phyloP scores from a whole-genome alignment of 208 protist genomes.

The Leptomonas seymouri region DNA sequence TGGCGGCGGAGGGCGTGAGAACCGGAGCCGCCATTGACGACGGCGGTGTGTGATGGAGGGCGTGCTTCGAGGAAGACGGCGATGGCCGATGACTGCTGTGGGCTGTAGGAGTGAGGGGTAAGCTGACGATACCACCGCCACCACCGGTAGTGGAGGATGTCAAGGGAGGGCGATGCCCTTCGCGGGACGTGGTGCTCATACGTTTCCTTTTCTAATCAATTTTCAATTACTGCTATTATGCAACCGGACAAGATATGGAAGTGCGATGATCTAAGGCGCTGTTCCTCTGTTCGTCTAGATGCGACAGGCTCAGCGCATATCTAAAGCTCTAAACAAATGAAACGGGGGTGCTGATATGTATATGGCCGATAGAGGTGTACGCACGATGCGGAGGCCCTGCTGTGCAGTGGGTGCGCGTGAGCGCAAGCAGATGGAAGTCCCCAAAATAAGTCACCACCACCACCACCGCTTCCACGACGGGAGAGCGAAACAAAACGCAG shows the following conservation, averaged over 20 bases:
- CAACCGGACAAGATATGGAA: background rate
- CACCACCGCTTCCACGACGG: too few relatives aligned
- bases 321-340: too few relatives aligned
- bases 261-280: background rate
- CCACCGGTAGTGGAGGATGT: background rate
- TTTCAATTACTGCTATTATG: background rate
- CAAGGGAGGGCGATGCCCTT: slow-evolving; percentile 4
- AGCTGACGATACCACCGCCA: background rate
- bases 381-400: too few relatives aligned
- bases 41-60: background rate
- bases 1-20: slow-evolving; percentile 2
- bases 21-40: background rate
- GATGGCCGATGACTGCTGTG: background rate
- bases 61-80: background rate
- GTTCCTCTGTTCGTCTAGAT: too few relatives aligned
- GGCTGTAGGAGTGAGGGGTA: background rate
- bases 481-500: too few relatives aligned
- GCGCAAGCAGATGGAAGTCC: too few relatives aligned
- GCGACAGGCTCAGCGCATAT: background rate
- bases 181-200: slow-evolving; percentile 3
- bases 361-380: too few relatives aligned
- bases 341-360: too few relatives aligned
- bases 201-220: background rate
- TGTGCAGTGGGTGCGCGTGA: too few relatives aligned
- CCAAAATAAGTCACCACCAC: too few relatives aligned